Base-by-base conservation (phyloP, 768 basidiomycete species). In the Serendipita vermifera region DNA sequence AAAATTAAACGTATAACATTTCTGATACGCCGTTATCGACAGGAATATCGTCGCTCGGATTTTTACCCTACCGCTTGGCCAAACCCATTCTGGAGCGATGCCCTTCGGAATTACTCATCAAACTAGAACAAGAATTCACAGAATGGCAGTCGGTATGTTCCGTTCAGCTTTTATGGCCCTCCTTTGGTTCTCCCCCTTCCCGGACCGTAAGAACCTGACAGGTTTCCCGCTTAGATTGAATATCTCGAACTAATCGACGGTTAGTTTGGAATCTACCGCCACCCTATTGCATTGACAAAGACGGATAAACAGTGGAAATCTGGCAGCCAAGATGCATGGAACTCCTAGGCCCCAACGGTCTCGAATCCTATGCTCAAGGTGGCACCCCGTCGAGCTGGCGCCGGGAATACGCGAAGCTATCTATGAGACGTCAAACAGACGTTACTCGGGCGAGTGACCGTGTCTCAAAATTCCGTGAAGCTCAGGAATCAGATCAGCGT, bases 81-180 rank as follows among this genome's bases (percentile, higher is more conserved):
- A 77, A 76, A 64, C 88, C 87, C 39, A 80, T 91, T 39, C 72
- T 91, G 58, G 79, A 83, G 63, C 76, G 77, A 62, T 88, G 86
- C 68, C 75, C 75, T 56, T 75, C 80, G 60, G 83, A 87, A 58
- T 81, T 82, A 59, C 76, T 91, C 24, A 69, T 76, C 57, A 72
- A 77, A 59, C 67, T 90, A 59, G 87, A 91, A 69, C 71, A 77
- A 61, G 71, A 76, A 48, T 82, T 27, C 17, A 31, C 26, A 27
- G 46, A 51, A 9, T 51, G 46, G 46, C 46, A 51, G 32, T n/a
- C n/a, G 22, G 46, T 51, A 15, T 31, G 46, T 41, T 9, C 17
- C 7, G 26, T 26, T 51, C 11, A n/a, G 24, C 40, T 22, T n/a
- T 29, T n/a, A n/a, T n/a, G n/a, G n/a, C n/a, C n/a, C n/a, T n/a